Evolutionary conservation across 1,139 yeast genomes (phyloP).

Genomic region (Debaryomycetaceae sp.): DNA sequence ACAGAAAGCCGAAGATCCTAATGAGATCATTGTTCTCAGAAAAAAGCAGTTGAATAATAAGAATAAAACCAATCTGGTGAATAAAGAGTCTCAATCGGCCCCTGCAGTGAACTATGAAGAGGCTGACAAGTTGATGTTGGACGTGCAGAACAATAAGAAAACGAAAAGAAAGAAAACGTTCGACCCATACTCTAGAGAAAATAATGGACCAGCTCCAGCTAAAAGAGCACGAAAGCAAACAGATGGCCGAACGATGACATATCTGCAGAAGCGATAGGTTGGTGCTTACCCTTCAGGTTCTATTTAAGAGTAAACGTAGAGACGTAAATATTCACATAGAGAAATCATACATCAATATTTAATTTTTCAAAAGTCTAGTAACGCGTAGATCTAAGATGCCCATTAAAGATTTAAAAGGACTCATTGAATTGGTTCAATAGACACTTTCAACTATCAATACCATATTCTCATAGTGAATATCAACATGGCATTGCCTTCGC

Average conservation of each 20-base stretch:
- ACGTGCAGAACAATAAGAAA: conserved; percentile 10
- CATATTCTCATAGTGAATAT: too few species aligned
- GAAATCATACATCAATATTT: background rate
- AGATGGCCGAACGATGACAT: conserved; percentile 49
- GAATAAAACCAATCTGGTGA: conserved; percentile 12
- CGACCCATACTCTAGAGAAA: conserved; percentile 55
- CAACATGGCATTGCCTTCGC: conserved; percentile 63
- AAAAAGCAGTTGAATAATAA: conserved; percentile 20
- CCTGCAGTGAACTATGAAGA: conserved; percentile 45
- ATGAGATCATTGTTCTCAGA: conserved; percentile 57
- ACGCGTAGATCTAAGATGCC: background rate
- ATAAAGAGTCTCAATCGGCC: conserved; percentile 10
- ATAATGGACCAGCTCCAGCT: conserved; percentile 50
- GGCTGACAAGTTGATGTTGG: conserved; percentile 46
- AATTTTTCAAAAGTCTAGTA: background rate
- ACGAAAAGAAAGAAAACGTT: conserved; percentile 43
- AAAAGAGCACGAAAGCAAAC: conserved; percentile 41
- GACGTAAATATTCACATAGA: too few species aligned
- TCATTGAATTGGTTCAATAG: too few species aligned
- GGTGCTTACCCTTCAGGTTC: too few species aligned
- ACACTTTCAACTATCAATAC: too few species aligned
- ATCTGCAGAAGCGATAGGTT: conserved; percentile 10
- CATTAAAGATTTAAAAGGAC: background rate
- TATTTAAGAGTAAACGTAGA: too few species aligned
- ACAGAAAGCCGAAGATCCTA: conserved; percentile 24